Percentiles rank a stretch among this genome's conserved stretches.
Evolutionary conservation across 257 asterid species (phyloP).

Genomic region (Plectranthus barbatus): DNA sequence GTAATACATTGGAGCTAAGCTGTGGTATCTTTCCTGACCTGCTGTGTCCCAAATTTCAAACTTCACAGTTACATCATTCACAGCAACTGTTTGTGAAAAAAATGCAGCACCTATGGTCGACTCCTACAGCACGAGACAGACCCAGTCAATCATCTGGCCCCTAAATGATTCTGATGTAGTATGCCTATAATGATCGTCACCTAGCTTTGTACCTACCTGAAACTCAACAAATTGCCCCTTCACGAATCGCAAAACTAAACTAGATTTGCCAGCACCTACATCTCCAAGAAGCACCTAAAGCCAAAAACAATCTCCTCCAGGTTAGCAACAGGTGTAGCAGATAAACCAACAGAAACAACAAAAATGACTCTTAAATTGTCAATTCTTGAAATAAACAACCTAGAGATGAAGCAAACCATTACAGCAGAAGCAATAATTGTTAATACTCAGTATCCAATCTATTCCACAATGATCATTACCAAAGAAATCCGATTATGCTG

Average conservation of each 20-base stretch:
- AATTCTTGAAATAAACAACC: not conserved
- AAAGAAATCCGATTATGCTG: not conserved
- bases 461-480: not conserved
- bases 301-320: not conserved
- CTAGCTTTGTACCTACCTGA: constrained; percentile 40
- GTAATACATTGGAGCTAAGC: constrained; percentile 87
- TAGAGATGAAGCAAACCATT: not conserved
- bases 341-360: not conserved
- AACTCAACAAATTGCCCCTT: constrained; percentile 80
- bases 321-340: constrained; percentile 4
- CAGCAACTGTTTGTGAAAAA: constrained; percentile 79
- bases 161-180: not conserved
- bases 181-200: not conserved
- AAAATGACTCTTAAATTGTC: not conserved
- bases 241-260: constrained; percentile 74
- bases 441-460: not conserved
- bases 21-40: constrained; percentile 90
- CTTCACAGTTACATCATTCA: constrained; percentile 69
- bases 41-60: constrained; percentile 93
- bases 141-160: not conserved
- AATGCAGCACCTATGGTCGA: constrained; percentile 88
- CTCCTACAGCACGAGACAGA: constrained; percentile 37
- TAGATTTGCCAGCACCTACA: constrained; percentile 87
- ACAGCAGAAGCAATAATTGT: not conserved
- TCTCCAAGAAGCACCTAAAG: constrained; percentile 79